Evolutionary conservation across 164 flowering plant genomes (phyloP), one percentile per base, ranked within the genome.

Genomic region (Aristolochia contorta): DNA sequence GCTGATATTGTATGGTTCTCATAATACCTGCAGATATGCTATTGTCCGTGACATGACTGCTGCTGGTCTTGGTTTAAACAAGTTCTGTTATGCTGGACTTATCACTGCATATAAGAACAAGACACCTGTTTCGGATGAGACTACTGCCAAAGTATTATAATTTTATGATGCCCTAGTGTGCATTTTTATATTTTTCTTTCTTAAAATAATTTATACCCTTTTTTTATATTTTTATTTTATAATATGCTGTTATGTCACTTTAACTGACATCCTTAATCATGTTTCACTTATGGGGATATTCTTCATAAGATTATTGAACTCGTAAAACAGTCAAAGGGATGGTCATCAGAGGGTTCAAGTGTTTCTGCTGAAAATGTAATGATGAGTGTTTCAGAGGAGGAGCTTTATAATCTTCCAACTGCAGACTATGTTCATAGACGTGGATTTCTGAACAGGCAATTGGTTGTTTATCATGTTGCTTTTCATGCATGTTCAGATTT

Each of bases 41-140:
- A 90, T 90, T 80, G 92, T 90, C 21, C 89, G 96, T 63, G 99
- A 93, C 73, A 88, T 93, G 99, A 86, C 93, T 77, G 89, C 96
- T 6, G 99, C 95, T 76, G 97, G 99, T 69, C 86, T 84, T 66
- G 97, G 92, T 65, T 79, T 93, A 65, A 86, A 93, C 79, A 84
- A 85, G 77, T 93, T 85, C 69, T 90, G 93, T 72, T 88, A 90
- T 79, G 94, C 99, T 20, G 99, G 95, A 54, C 89, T 90, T 63
- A 85, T 93, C 69, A 47, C 83, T 65, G 99, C 92, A 27, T 86
- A 86, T 67, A 79, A 64, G 69, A 93, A 88, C 63, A 81, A 80
- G 79, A 67, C 67, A 50, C 24, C 87, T 12, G 45, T 33, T 24
- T 27, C 58, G 10, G 83, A 81, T 65, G 96, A 83, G 66, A 75